phyloP scores from a whole-genome alignment of 2,329 filamentous ascomycete species.

The Fusarium proliferatum region DNA sequence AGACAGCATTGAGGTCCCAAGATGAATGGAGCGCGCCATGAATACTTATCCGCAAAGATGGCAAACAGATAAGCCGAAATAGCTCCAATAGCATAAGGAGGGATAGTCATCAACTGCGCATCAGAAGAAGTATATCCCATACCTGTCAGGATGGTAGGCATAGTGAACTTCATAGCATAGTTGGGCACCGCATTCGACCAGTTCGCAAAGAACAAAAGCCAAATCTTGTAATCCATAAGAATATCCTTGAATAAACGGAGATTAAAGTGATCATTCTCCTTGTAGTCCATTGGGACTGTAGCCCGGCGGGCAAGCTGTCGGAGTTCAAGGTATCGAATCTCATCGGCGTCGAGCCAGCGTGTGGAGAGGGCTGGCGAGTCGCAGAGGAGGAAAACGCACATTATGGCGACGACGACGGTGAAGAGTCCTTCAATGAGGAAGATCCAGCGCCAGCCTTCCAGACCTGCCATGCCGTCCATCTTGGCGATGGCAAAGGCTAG shows the following conservation, averaged over 20 bases:
- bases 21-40: constrained; percentile 16
- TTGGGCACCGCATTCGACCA: constrained; percentile 55
- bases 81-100: constrained; percentile 15
- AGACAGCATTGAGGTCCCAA: constrained; percentile 18
- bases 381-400: constrained; percentile 16
- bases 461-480: constrained; percentile 22
- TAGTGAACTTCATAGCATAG: constrained; percentile 50
- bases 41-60: constrained; percentile 18
- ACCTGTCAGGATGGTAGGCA: constrained; percentile 54
- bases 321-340: constrained; percentile 12
- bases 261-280: constrained; percentile 18
- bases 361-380: constrained; percentile 7
- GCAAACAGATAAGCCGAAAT: constrained; percentile 20
- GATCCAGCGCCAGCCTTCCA: constrained; percentile 33
- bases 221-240: constrained; percentile 60
- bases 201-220: constrained; percentile 55
- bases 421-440: constrained; percentile 17
- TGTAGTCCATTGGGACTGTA: constrained; percentile 1
- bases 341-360: constrained; percentile 15
- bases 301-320: constrained; percentile 6
- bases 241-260: constrained; percentile 49
- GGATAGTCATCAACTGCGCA: constrained; percentile 44
- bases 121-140: constrained; percentile 54
- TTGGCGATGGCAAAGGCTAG: constrained; percentile 25
- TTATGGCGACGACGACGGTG: constrained; percentile 13